phyloP scores from a whole-genome alignment of 129 eudicot species.

The Helichrysum umbraculigerum region DNA sequence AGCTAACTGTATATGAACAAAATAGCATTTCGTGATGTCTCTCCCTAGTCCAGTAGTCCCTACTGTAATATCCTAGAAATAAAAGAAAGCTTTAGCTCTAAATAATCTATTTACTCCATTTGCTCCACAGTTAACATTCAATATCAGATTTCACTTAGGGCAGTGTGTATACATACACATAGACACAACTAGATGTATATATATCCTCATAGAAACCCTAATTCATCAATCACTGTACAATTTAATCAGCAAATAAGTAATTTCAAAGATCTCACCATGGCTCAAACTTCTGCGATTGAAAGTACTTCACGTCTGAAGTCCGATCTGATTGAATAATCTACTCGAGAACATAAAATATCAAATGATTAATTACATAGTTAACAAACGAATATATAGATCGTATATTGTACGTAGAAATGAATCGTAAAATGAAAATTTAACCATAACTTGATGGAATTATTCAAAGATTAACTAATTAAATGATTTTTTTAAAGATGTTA shows the following conservation, averaged over 20 bases:
- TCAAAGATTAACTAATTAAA: not conserved
- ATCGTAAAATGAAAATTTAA: not conserved
- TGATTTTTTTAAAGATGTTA: too few species aligned
- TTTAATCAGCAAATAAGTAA: not conserved
- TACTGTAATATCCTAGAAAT: not conserved
- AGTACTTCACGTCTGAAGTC: constrained; percentile 25
- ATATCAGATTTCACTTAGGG: not conserved
- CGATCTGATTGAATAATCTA: constrained; percentile 23
- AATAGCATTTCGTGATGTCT: not conserved
- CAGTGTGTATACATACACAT: not conserved
- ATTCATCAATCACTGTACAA: constrained; percentile 4
- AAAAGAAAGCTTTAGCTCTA: not conserved
- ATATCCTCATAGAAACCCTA: constrained; percentile 20
- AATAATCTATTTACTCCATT: not conserved
- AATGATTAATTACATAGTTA: not conserved
- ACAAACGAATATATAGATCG: constrained; percentile 5
- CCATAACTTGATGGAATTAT: not conserved
- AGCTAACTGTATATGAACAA: not conserved
- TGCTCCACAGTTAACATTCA: not conserved
- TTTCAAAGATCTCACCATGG: constrained; percentile 28
- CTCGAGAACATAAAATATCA: constrained; percentile 15
- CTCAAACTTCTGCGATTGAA: constrained; percentile 2
- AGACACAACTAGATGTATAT: too few species aligned
- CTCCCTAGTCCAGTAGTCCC: not conserved
- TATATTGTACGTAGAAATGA: not conserved